phyloP scores from a whole-genome alignment of 2,329 filamentous ascomycete species.

The Alternaria panax region DNA sequence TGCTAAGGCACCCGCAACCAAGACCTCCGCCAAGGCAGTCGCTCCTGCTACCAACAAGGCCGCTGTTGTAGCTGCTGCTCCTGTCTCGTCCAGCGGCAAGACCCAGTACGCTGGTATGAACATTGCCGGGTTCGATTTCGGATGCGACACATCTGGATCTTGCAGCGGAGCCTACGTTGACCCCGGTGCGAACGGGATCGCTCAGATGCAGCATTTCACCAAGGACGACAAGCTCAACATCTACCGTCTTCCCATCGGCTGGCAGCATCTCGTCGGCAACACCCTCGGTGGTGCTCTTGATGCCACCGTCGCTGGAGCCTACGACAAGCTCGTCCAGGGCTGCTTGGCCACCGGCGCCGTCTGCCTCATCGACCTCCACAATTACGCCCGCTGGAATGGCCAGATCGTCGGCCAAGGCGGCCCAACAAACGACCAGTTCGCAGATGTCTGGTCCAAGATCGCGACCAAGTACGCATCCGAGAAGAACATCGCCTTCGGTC shows the following conservation, averaged over 20 bases:
- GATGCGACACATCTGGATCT: slow-evolving; percentile 47
- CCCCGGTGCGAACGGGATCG: slow-evolving; percentile 48
- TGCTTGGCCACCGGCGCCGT: slow-evolving; percentile 65
- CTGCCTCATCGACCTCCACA: slow-evolving; percentile 65
- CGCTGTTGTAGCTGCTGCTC: background rate
- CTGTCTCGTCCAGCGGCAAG: slow-evolving; percentile 1
- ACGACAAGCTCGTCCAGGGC: slow-evolving; percentile 63
- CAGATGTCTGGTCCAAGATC: slow-evolving; percentile 62
- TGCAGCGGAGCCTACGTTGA: slow-evolving; percentile 34
- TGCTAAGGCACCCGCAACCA: background rate
- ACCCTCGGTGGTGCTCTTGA: slow-evolving; percentile 61
- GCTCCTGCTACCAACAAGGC: background rate
- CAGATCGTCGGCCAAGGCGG: slow-evolving; percentile 71
- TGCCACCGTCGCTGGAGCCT: slow-evolving; percentile 57
- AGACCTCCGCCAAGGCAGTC: background rate
- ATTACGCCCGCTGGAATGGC: slow-evolving; percentile 65
- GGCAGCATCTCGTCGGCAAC: slow-evolving; percentile 67
- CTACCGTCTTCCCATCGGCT: slow-evolving; percentile 65
- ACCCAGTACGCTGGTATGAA: slow-evolving; percentile 50
- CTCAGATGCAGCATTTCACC: slow-evolving; percentile 65
- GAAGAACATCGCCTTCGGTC: slow-evolving; percentile 65
- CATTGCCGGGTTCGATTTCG: slow-evolving; percentile 60
- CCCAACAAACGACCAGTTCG: slow-evolving; percentile 66
- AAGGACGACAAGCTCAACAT: slow-evolving; percentile 63
- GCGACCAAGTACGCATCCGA: slow-evolving; percentile 65